Evolutionary conservation across 1,284 basidiomycete species (phyloP).

Genomic region (Sporisorium graminicola): DNA sequence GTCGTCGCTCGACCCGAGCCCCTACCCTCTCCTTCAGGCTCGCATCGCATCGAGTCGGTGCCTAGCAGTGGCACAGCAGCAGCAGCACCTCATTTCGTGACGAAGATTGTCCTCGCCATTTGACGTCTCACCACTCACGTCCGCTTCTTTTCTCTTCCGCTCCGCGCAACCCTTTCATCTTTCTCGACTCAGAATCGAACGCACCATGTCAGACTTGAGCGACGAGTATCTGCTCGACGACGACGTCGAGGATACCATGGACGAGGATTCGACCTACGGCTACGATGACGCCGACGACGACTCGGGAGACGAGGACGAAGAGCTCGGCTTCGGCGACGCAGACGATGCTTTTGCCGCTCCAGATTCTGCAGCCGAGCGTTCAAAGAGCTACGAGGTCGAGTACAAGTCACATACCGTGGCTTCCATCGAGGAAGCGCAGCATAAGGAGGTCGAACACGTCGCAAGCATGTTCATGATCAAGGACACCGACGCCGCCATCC

Average conservation of each 20-base stretch:
- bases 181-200: not conserved
- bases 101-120: constrained; percentile 3
- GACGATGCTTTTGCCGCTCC: constrained; percentile 52
- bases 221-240: constrained; percentile 51
- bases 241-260: constrained; percentile 64
- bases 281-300: constrained; percentile 46
- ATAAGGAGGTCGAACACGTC: constrained; percentile 65
- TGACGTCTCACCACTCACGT: not conserved
- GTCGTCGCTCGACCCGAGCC: not conserved
- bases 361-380: constrained; percentile 47
- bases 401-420: constrained; percentile 56
- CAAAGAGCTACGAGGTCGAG: constrained; percentile 64
- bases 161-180: not conserved
- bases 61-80: not conserved
- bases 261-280: constrained; percentile 63
- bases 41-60: not conserved
- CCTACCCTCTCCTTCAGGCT: not conserved
- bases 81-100: not conserved
- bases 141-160: not conserved
- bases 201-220: constrained; percentile 50
- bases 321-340: constrained; percentile 46
- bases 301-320: constrained; percentile 45
- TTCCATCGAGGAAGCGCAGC: constrained; percentile 58
- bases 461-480: constrained; percentile 67
- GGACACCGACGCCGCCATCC: constrained; percentile 76